These are phyloP conservation scores for Aciculosporium take DNA, from an alignment of 2,329 filamentous ascomycete genomes.

Conservation along the genomic window DNA sequence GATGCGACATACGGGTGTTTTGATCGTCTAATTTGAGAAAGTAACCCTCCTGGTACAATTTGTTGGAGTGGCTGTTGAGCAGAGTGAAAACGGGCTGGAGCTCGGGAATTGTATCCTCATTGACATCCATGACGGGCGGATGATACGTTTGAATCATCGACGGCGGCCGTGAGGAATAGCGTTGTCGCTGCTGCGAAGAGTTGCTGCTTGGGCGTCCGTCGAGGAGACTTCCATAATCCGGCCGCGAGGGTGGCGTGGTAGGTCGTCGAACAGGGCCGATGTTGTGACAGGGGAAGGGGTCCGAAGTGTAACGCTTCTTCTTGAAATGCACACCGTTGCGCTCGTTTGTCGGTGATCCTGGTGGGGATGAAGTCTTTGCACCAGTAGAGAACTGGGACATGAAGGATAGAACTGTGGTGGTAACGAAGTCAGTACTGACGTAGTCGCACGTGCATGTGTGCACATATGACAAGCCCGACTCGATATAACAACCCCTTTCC, in stretches of 20 bases:
- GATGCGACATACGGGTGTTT: constrained; percentile 58
- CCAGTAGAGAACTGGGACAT: constrained; percentile 63
- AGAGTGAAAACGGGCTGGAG: constrained; percentile 87
- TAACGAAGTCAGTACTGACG: constrained; percentile 2
- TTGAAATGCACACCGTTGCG: constrained; percentile 18
- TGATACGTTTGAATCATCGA: constrained; percentile 81
- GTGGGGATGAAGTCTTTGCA: constrained; percentile 30
- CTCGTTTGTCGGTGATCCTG: constrained; percentile 29
- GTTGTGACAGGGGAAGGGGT: constrained; percentile 23
- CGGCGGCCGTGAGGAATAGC: constrained; percentile 52
- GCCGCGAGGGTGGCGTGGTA: constrained; percentile 23
- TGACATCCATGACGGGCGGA: constrained; percentile 73
- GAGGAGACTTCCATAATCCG: constrained; percentile 28
- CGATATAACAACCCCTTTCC: no score
- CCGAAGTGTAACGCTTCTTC: constrained; percentile 14
- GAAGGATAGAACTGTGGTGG: constrained; percentile 61
- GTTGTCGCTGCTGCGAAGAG: constrained; percentile 26
- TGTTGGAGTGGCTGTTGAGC: constrained; percentile 89
- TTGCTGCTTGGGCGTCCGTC: constrained; percentile 29
- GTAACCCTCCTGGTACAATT: constrained; percentile 95
- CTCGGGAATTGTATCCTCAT: constrained; percentile 77
- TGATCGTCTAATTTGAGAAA: constrained; percentile 94
- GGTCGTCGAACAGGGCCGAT: constrained; percentile 22
- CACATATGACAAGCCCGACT: no score
- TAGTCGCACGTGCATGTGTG: neutral